These are phyloP conservation scores for Penicillium corylophilum DNA, from an alignment of 2,329 filamentous ascomycete species.

Conservation along the genomic window DNA sequence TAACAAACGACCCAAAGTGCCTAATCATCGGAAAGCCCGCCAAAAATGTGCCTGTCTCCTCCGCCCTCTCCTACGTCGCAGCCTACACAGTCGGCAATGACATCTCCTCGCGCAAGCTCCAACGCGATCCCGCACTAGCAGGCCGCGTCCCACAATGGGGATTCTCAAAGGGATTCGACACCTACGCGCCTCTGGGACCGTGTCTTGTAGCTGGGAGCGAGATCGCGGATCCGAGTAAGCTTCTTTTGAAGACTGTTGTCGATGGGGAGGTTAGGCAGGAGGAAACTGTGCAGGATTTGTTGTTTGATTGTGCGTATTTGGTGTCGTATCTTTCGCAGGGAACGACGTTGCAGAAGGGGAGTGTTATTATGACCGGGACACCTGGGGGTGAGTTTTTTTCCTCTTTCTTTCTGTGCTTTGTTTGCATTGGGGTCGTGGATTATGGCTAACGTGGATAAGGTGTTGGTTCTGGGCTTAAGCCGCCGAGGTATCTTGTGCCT, in stretches of 20 bases:
- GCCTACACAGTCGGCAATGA: conserved; percentile 59
- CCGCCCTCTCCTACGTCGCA: conserved; percentile 52
- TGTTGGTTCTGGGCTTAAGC: conserved; percentile 47
- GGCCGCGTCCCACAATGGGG: conserved; percentile 58
- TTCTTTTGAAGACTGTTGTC: conserved; percentile 49
- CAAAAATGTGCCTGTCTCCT: conserved; percentile 48
- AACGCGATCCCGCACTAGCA: conserved; percentile 50
- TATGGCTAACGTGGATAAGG: conserved; percentile 3
- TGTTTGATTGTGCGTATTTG: conserved; percentile 45
- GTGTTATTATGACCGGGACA: conserved; percentile 53
- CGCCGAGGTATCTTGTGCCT: conserved; percentile 39
- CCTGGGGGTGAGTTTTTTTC: conserved; percentile 34
- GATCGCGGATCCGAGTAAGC: conserved; percentile 44
- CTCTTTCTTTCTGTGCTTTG: neutral
- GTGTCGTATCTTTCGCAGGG: conserved; percentile 34
- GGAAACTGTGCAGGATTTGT: conserved; percentile 41
- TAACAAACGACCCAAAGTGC: conserved; percentile 27
- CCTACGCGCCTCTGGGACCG: conserved; percentile 55
- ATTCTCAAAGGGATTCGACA: conserved; percentile 59
- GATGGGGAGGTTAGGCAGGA: conserved; percentile 52
- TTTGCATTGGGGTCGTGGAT: neutral
- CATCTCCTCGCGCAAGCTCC: conserved; percentile 53
- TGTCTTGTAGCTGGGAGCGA: conserved; percentile 46
- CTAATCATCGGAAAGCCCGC: conserved; percentile 55
- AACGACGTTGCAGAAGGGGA: conserved; percentile 48